phyloP scores from a whole-genome alignment of 2,329 filamentous ascomycete genomes.

The Monosporascus sp. region DNA sequence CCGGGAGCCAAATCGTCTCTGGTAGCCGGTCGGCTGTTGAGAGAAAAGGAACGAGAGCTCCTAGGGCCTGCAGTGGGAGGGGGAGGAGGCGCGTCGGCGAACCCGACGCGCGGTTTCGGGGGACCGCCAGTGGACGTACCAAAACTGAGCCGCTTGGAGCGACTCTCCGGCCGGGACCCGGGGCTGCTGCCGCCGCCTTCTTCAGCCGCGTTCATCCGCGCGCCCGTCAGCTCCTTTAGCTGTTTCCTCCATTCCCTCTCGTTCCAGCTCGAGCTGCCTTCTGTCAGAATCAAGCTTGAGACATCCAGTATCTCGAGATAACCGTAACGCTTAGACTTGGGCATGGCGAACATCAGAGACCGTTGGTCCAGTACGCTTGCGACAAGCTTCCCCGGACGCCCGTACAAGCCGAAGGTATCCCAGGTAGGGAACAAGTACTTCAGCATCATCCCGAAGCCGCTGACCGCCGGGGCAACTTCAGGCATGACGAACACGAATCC shows the following conservation, averaged over 20 bases:
- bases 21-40: slow-evolving; percentile 32
- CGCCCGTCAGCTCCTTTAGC: slow-evolving; percentile 81
- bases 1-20: slow-evolving; percentile 48
- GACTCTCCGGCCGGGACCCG: slow-evolving; percentile 51
- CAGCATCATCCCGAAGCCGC: slow-evolving; percentile 92
- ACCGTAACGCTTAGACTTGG: slow-evolving; percentile 78
- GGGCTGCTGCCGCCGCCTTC: slow-evolving; percentile 40
- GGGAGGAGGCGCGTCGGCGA: slow-evolving; percentile 45
- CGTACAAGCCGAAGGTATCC: slow-evolving; percentile 88
- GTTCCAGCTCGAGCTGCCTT: slow-evolving; percentile 71
- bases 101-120: slow-evolving; percentile 47
- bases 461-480: slow-evolving; percentile 84
- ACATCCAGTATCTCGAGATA: slow-evolving; percentile 90
- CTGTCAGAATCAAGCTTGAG: slow-evolving; percentile 68
- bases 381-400: slow-evolving; percentile 78
- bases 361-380: slow-evolving; percentile 82
- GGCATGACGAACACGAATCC: slow-evolving; percentile 99
- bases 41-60: slow-evolving; percentile 48
- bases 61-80: slow-evolving; percentile 34
- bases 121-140: slow-evolving; percentile 30
- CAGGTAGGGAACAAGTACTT: slow-evolving; percentile 90
- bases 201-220: slow-evolving; percentile 62
- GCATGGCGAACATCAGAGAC: slow-evolving; percentile 98
- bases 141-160: slow-evolving; percentile 53
- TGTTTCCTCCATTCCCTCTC: slow-evolving; percentile 87